Percentiles rank a stretch among this genome's conserved stretches.
phyloP scores from a whole-genome alignment of 164 flowering plant species.

The Cinnamomum chago region DNA sequence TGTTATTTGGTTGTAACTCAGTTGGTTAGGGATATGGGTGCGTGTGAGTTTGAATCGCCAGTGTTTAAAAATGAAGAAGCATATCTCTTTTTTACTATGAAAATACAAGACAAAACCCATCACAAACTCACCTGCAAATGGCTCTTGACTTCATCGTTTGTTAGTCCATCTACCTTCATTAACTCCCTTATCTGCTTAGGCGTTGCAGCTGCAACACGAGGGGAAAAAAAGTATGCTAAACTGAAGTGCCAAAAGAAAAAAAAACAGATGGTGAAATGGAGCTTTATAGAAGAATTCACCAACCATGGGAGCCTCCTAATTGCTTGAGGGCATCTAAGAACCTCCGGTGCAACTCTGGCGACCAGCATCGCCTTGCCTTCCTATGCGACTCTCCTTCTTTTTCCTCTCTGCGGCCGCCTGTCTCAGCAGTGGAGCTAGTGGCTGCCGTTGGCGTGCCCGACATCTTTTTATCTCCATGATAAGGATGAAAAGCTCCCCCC shows the following conservation, averaged over 20 bases:
- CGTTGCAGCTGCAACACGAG: constrained; percentile 62
- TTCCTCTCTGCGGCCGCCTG: constrained; percentile 24
- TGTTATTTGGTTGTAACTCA: no score
- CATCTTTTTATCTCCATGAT: constrained; percentile 31
- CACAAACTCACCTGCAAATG: constrained; percentile 72
- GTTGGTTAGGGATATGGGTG: rapidly evolving
- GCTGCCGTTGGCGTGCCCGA: constrained; percentile 18
- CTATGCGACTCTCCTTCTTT: constrained; percentile 38
- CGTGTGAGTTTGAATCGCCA: no score
- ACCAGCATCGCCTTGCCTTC: constrained; percentile 84
- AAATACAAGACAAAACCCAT: no score
- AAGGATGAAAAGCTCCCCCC: constrained; percentile 70
- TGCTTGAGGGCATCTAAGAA: constrained; percentile 77
- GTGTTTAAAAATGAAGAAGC: no score
- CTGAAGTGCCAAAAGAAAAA: background rate
- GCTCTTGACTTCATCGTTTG: constrained; percentile 97
- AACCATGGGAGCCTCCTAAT: constrained; percentile 92
- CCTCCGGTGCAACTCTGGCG: constrained; percentile 73
- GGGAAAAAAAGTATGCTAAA: background rate
- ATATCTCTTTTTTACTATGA: rapidly evolving
- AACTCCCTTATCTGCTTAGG: constrained; percentile 95
- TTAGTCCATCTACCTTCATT: constrained; percentile 96
- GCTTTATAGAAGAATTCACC: constrained; percentile 1
- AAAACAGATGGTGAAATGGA: background rate
- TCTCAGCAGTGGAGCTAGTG: constrained; percentile 38